Conservation (phyloP, 2,329 filamentous ascomycete genomes). For the Fusarium luffae region DNA sequence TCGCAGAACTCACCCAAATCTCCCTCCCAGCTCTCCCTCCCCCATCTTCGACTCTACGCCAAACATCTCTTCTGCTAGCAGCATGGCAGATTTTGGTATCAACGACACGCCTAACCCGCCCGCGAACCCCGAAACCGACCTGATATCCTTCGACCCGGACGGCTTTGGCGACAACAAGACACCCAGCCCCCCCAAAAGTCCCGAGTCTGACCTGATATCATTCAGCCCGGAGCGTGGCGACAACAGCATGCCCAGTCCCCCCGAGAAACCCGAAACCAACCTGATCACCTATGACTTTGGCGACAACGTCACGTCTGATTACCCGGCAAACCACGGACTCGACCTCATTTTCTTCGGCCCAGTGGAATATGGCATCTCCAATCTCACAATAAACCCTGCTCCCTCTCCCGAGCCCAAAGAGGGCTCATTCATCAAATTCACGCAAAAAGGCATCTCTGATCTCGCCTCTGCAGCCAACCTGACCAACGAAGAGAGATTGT, state of each 20-base stretch:
- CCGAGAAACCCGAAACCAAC: accelerated
- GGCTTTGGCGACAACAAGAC: background rate
- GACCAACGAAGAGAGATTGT: background rate
- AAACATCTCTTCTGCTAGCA: background rate
- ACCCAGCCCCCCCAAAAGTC: no score
- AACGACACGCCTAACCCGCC: background rate
- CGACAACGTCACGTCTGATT: background rate
- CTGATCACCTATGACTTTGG: no score
- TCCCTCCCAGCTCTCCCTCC: background rate
- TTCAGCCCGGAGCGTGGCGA: no score
- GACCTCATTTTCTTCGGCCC: background rate
- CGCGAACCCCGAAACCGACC: accelerated
- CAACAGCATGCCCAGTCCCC: no score
- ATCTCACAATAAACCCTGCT: background rate
- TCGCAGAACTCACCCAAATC: accelerated
- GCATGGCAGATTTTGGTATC: background rate
- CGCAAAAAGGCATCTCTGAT: background rate
- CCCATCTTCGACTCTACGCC: background rate
- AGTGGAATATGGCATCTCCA: background rate
- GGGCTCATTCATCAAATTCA: background rate
- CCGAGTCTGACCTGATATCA: no score
- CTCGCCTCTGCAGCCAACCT: background rate
- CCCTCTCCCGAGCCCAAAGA: background rate
- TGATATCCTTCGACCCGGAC: background rate
- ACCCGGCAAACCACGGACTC: no score